Conservation (phyloP, 495 filamentous ascomycete genomes). For the Pseudomonodictys pantanalensis region DNA sequence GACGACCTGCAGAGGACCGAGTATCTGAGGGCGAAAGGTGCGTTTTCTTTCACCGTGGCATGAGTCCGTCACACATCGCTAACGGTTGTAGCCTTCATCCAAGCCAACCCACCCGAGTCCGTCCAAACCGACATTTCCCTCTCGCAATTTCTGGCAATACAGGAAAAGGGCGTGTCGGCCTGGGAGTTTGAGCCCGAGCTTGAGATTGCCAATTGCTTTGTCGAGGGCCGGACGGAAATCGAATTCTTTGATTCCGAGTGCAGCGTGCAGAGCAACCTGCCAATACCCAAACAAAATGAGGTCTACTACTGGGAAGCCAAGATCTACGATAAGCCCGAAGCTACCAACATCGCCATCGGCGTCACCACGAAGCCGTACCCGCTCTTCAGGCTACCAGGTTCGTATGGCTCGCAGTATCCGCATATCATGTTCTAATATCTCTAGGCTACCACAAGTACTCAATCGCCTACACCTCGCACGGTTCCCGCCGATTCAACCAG, state of each 20-base stretch:
- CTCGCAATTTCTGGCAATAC: constrained; percentile 95
- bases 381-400: constrained; percentile 87
- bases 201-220: constrained; percentile 98
- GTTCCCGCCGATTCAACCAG: constrained; percentile 84
- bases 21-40: constrained; percentile 96
- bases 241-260: constrained; percentile 98
- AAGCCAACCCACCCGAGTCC: constrained; percentile 93
- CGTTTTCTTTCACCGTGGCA: too few species aligned
- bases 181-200: constrained; percentile 99
- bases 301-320: constrained; percentile 99
- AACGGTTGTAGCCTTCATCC: constrained; percentile 70
- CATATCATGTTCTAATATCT: background rate
- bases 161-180: constrained; percentile 97
- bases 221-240: constrained; percentile 92
- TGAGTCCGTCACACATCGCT: constrained; percentile 1
- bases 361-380: constrained; percentile 97
- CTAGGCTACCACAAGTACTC: constrained; percentile 80
- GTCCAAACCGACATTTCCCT: constrained; percentile 94
- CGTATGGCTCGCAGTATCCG: background rate
- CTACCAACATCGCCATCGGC: constrained; percentile 78
- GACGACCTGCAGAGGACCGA: constrained; percentile 87
- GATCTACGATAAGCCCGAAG: constrained; percentile 94
- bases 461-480: constrained; percentile 83
- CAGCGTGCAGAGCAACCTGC: constrained; percentile 94
- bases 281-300: constrained; percentile 97